phyloP scores from a whole-genome alignment of 2,329 filamentous ascomycete species.

The Fusarium compactum region DNA sequence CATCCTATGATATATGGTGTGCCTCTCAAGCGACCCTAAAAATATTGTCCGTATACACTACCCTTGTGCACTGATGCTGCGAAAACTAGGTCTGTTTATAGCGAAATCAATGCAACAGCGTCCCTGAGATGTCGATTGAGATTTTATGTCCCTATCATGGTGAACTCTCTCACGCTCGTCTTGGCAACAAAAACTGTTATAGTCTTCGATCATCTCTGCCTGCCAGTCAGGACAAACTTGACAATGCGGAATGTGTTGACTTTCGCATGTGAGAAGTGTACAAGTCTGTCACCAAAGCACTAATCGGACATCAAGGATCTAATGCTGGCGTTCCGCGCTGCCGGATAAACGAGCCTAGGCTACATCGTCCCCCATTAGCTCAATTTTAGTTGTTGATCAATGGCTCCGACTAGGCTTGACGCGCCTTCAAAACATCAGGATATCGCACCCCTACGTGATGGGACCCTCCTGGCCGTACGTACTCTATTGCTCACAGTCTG shows the following conservation, averaged over 20 bases:
- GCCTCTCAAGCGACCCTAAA: not conserved
- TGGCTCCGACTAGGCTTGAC: slow-evolving; percentile 8
- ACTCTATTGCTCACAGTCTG: slow-evolving; percentile 13
- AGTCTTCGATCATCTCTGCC: not conserved
- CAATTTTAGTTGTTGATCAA: slow-evolving; percentile 27
- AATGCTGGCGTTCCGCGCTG: slow-evolving; percentile 18
- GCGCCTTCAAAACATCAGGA: slow-evolving; percentile 17
- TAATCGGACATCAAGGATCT: not conserved
- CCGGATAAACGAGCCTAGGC: slow-evolving; percentile 15
- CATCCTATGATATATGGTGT: slow-evolving; percentile 7
- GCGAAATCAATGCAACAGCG: not conserved
- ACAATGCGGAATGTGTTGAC: not conserved
- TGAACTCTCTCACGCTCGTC: not conserved
- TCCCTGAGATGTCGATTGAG: not conserved
- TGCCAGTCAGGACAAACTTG: not conserved
- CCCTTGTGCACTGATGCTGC: not conserved
- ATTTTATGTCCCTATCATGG: not conserved
- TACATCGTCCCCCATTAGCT: slow-evolving; percentile 6
- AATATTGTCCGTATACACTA: not conserved
- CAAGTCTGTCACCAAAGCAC: not conserved
- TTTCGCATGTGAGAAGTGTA: not conserved
- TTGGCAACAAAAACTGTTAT: not conserved
- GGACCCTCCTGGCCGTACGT: slow-evolving; percentile 16
- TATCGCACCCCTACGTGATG: slow-evolving; percentile 23
- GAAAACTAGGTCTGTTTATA: not conserved